These are phyloP conservation scores for Benincasa hispida DNA, from an alignment of 306 rosid genomes.

Conservation along the genomic window DNA sequence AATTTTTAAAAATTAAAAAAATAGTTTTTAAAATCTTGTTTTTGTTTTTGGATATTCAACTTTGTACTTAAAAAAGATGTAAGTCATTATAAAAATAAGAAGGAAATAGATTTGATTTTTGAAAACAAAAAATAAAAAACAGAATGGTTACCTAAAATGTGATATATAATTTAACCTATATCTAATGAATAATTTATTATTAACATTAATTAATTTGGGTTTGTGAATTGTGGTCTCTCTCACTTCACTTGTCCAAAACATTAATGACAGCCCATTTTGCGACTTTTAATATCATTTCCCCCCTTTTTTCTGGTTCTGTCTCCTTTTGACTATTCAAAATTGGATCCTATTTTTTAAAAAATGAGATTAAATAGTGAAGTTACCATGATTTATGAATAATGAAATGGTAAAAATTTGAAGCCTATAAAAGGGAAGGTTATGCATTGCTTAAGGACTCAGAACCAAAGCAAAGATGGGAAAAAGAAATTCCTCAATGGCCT, in stretches of 20 bases:
- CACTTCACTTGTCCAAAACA: background rate
- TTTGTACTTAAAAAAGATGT: too few species aligned
- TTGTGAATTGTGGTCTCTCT: background rate
- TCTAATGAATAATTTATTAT: background rate
- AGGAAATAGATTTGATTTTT: too few species aligned
- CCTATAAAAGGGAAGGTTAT: background rate
- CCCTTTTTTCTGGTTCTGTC: background rate
- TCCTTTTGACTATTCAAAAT: slow-evolving; percentile 4
- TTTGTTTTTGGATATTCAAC: too few species aligned
- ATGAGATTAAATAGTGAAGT: background rate
- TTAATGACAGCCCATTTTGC: background rate
- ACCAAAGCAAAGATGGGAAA: slow-evolving; percentile 1
- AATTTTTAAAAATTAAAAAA: too few species aligned
- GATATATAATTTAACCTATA: too few species aligned
- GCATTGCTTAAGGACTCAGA: background rate
- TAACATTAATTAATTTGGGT: background rate
- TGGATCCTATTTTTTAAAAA: background rate
- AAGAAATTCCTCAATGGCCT: slow-evolving; percentile 7
- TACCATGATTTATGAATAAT: background rate
- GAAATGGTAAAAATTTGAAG: background rate
- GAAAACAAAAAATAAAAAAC: too few species aligned
- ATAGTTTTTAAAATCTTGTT: too few species aligned
- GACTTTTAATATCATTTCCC: too few species aligned
- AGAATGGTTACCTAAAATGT: too few species aligned
- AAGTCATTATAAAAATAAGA: too few species aligned